A percentile compares a stretch with the other conserved stretches of the same genome.
These are phyloP conservation scores for Quambalaria eucalypti DNA, from an alignment of 1,284 basidiomycete genomes.

Conservation along the genomic window DNA sequence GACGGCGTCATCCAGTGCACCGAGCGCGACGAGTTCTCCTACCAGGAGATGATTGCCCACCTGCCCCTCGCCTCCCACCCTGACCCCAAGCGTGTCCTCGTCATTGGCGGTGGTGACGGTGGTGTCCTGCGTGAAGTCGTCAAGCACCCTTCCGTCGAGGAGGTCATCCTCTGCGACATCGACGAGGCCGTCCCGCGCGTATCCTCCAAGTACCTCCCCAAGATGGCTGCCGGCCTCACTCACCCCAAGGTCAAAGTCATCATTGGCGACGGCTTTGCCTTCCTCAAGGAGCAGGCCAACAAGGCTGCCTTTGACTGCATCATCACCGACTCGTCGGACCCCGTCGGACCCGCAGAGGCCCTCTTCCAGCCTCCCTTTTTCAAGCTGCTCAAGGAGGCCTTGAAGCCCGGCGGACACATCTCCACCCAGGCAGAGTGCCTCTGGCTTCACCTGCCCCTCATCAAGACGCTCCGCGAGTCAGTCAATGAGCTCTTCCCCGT, in stretches of 20 bases:
- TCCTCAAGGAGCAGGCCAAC: constrained; percentile 77
- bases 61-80: constrained; percentile 90
- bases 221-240: constrained; percentile 79
- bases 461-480: constrained; percentile 66
- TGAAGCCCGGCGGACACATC: constrained; percentile 83
- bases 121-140: constrained; percentile 87
- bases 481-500: constrained; percentile 72
- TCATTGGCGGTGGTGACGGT: constrained; percentile 77
- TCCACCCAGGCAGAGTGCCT: constrained; percentile 93
- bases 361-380: constrained; percentile 98
- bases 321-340: constrained; percentile 95
- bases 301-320: constrained; percentile 79
- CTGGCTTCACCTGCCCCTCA: constrained; percentile 88
- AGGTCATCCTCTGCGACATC: constrained; percentile 94
- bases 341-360: constrained; percentile 85
- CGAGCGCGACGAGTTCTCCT: constrained; percentile 97
- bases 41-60: constrained; percentile 99
- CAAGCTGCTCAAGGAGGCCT: constrained; percentile 78
- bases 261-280: constrained; percentile 95
- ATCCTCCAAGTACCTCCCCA: constrained; percentile 82
- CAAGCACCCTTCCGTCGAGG: constrained; percentile 82
- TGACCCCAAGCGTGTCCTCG: constrained; percentile 87
- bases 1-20: constrained; percentile 95
- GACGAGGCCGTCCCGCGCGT: constrained; percentile 97
- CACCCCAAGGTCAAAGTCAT: constrained; percentile 78